These are phyloP conservation scores for Cladosporium colombiae DNA, from an alignment of 2,329 filamentous ascomycete genomes.

Conservation along the genomic window DNA sequence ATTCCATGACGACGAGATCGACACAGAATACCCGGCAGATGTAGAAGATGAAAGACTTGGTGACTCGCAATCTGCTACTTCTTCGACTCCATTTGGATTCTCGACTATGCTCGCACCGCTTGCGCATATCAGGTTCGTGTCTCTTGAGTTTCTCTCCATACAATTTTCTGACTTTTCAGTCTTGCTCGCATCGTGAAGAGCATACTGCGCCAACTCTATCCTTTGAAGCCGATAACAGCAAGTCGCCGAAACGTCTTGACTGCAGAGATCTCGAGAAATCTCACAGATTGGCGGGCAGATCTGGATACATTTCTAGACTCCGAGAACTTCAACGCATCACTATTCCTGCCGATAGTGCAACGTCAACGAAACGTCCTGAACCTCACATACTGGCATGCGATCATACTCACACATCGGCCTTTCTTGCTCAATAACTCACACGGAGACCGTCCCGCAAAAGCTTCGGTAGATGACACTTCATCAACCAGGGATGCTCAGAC, in stretches of 20 bases:
- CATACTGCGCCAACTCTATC: conserved; percentile 6
- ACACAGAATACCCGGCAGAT: conserved; percentile 30
- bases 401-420: conserved; percentile 45
- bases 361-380: conserved; percentile 56
- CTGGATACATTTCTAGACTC: conserved; percentile 48
- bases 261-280: neutral
- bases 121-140: neutral
- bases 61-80: neutral
- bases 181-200: conserved; percentile 12
- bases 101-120: conserved; percentile 9
- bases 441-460: neutral
- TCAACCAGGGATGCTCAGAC: neutral
- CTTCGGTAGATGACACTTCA: neutral
- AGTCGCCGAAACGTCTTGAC: neutral
- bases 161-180: conserved; percentile 20
- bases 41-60: conserved; percentile 36
- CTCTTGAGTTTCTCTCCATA: conserved; percentile 18
- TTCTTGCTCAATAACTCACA: neutral
- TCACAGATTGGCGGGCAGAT: neutral
- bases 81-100: neutral
- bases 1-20: conserved; percentile 38
- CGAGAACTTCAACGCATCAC: conserved; percentile 45
- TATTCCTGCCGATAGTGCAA: conserved; percentile 51
- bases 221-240: neutral
- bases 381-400: conserved; percentile 56